Evolutionary conservation across 208 protist genomes (phyloP), one percentile per base, ranked within the genome.

Genomic region (Leishmania lainsoni): DNA sequence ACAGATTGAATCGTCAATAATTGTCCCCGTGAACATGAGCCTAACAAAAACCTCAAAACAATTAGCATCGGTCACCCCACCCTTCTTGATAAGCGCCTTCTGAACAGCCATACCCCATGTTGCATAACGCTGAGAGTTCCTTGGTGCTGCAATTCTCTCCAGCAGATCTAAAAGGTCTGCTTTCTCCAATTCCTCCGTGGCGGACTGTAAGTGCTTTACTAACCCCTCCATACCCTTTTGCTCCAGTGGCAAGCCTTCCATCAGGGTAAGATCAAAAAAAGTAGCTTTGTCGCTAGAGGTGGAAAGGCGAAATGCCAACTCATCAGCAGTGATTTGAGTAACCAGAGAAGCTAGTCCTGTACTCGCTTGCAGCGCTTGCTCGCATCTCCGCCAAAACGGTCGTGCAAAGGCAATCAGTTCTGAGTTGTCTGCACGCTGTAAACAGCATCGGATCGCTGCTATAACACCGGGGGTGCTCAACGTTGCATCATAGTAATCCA

Each of bases 401-500:
- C 65, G 29, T 17, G 32, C 76, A 49, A 85, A 54, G n/a, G 76
- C 58, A 12, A 81, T 39, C 58, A 85, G 52, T 20, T 85, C 81
- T 32, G 42, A 42, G 39, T 59, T 73, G n/a, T 78, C 61, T 22
- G 59, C 42, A 51, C 49, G 39, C 5, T 26, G 61, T n/a, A 78
- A 56, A 45, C 76, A 85, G 61, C 76, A 42, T 42, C 70, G 56
- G 51, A 85, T 48, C 9, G 81, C 81, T 26, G 48, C 71, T 14
- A 78, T 48, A 16, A 85, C 79, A 63, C 70, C 12, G 1, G 76
- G 42, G 3, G 45, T 74, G 65, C 26, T 48, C 3, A 85, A 45
- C 14, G 71, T 35, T 8, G 76, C 81, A 35, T 85, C 81, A 56
- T 85, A 85, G 58, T 81, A 80, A 9, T 71, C 71, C 14, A 85